Conservation (phyloP, 2,329 filamentous ascomycete species). For the Claviceps sp. region DNA sequence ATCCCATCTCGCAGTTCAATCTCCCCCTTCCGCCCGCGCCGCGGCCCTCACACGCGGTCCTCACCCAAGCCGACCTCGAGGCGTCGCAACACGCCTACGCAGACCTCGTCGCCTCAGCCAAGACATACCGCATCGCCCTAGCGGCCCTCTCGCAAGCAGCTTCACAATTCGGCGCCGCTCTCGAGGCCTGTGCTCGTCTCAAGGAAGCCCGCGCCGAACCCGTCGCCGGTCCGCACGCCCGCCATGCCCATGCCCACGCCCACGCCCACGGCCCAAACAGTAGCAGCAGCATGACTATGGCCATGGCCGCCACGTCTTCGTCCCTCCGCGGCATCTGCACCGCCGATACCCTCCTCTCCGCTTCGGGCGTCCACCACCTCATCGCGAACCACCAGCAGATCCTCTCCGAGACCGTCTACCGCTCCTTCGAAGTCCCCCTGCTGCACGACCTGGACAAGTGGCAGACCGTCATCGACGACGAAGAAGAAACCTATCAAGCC, state of each 20-base stretch:
- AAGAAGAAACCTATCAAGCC: slow-evolving; percentile 45
- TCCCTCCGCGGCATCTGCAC: slow-evolving; percentile 36
- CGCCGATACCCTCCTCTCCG: slow-evolving; percentile 47
- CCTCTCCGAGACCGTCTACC: slow-evolving; percentile 54
- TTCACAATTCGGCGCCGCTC: slow-evolving; percentile 48
- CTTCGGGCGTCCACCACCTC: slow-evolving; percentile 52
- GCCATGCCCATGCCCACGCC: slow-evolving; percentile 41
- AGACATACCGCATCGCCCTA: slow-evolving; percentile 49
- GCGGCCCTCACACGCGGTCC: slow-evolving; percentile 41
- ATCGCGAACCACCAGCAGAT: slow-evolving; percentile 60
- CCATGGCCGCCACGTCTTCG: slow-evolving; percentile 25
- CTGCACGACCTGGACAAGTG: slow-evolving; percentile 57
- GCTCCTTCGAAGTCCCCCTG: slow-evolving; percentile 53
- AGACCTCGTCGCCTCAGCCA: slow-evolving; percentile 47
- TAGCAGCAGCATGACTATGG: slow-evolving; percentile 28
- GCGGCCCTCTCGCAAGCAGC: slow-evolving; percentile 46
- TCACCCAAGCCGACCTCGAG: slow-evolving; percentile 50
- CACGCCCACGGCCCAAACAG: slow-evolving; percentile 22
- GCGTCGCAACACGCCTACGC: slow-evolving; percentile 49
- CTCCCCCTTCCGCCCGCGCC: slow-evolving; percentile 49
- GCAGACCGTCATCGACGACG: slow-evolving; percentile 49
- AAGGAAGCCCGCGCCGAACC: slow-evolving; percentile 52
- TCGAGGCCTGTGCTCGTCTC: slow-evolving; percentile 54
- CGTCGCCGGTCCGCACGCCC: slow-evolving; percentile 24
- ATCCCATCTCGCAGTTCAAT: slow-evolving; percentile 44